A percentile compares a stretch with the other conserved stretches of the same genome.
Conservation (phyloP, 2,329 filamentous ascomycete genomes). For the Diaporthe ampelina region DNA sequence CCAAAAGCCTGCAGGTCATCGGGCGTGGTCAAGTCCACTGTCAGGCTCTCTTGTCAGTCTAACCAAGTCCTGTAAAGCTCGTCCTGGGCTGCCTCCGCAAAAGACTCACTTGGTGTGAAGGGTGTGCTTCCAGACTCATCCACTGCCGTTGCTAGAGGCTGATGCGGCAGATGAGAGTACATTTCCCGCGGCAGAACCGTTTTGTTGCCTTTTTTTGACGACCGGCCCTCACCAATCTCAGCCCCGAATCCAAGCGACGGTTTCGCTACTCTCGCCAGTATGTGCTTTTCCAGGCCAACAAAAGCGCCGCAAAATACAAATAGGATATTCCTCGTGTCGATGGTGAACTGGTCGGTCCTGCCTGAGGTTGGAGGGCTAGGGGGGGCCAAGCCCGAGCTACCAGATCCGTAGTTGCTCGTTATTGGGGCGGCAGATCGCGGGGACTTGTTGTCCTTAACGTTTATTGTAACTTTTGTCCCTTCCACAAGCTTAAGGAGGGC, state of each 20-base stretch:
- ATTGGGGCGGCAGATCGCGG: constrained; percentile 66
- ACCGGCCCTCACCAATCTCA: constrained; percentile 69
- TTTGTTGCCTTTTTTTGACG: constrained; percentile 62
- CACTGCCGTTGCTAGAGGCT: constrained; percentile 53
- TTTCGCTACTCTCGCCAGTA: constrained; percentile 89
- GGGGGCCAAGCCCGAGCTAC: constrained; percentile 60
- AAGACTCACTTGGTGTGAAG: constrained; percentile 59
- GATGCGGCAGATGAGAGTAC: constrained; percentile 70
- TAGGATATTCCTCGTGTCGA: constrained; percentile 95
- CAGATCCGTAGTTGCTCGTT: constrained; percentile 65
- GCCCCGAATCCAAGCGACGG: constrained; percentile 93
- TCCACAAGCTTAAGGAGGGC: constrained; percentile 96
- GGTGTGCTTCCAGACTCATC: constrained; percentile 47
- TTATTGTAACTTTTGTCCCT: constrained; percentile 92
- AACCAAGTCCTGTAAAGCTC: neutral
- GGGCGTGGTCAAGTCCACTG: constrained; percentile 80
- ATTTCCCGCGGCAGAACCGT: constrained; percentile 76
- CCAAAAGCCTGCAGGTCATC: constrained; percentile 86
- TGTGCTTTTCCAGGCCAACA: constrained; percentile 88
- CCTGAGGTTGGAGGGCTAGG: constrained; percentile 61
- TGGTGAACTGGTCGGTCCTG: constrained; percentile 76
- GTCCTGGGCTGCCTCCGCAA: neutral
- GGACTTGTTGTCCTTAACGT: constrained; percentile 83
- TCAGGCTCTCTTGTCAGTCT: constrained; percentile 14
- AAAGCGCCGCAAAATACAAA: constrained; percentile 98